Conservation (phyloP, 2,329 filamentous ascomycete genomes). For the Coniochaeta ligniaria region DNA sequence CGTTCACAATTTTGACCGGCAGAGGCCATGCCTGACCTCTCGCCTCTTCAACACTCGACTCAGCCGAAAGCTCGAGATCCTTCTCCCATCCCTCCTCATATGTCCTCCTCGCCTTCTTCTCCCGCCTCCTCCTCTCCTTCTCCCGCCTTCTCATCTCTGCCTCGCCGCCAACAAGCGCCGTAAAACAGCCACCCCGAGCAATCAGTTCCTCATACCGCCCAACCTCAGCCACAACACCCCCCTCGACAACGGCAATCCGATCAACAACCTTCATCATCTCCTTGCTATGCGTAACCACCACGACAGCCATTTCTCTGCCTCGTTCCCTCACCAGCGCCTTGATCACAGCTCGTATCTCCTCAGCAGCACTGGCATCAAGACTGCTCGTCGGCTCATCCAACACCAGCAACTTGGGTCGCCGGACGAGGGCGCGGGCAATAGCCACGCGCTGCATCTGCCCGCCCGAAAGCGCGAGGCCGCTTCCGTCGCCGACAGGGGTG, state of each 20-base stretch:
- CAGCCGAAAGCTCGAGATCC: background rate
- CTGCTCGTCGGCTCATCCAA: slow-evolving; percentile 84
- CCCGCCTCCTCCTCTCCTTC: background rate
- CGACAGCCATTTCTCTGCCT: slow-evolving; percentile 51
- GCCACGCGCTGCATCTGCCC: slow-evolving; percentile 78
- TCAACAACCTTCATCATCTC: slow-evolving; percentile 85
- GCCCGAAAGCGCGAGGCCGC: slow-evolving; percentile 65
- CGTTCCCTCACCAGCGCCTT: slow-evolving; percentile 34
- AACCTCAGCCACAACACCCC: slow-evolving; percentile 56
- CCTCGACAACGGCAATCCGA: slow-evolving; percentile 65
- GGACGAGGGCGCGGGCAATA: slow-evolving; percentile 71
- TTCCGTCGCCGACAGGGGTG: slow-evolving; percentile 65
- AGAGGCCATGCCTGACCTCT: background rate
- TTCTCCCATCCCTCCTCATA: background rate
- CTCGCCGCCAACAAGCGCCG: slow-evolving; percentile 35
- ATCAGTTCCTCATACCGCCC: slow-evolving; percentile 60
- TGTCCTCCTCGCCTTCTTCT: background rate
- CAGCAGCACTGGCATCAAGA: slow-evolving; percentile 63
- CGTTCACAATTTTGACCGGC: background rate
- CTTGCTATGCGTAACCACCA: slow-evolving; percentile 73
- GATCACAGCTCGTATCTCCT: slow-evolving; percentile 57
- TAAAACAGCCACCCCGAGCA: slow-evolving; percentile 33
- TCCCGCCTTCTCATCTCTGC: slow-evolving; percentile 9
- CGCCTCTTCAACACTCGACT: background rate
- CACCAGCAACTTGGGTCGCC: slow-evolving; percentile 65